These are phyloP conservation scores for Claviceps sorghi DNA, from an alignment of 2,329 filamentous ascomycete species.

Conservation along the genomic window DNA sequence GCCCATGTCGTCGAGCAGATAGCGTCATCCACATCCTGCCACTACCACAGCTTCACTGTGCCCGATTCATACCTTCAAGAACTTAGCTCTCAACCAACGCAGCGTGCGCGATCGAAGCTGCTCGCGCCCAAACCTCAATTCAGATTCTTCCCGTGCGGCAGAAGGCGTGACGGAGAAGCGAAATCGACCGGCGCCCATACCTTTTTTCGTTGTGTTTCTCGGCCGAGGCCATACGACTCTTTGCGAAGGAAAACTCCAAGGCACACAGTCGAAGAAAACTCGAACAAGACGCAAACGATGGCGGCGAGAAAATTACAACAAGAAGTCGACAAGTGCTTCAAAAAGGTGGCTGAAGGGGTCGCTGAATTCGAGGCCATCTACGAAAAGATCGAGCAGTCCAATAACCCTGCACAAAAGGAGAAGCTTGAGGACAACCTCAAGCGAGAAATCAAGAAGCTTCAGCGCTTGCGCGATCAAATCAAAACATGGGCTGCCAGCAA, in stretches of 20 bases:
- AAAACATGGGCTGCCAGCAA: conserved; percentile 98
- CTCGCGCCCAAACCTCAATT: background rate
- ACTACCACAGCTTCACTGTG: background rate
- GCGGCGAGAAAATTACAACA: conserved; percentile 91
- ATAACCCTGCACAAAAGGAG: conserved; percentile 89
- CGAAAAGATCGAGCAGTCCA: conserved; percentile 90
- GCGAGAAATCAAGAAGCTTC: conserved; percentile 99
- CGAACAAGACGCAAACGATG: conserved; percentile 41
- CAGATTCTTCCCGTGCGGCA: background rate
- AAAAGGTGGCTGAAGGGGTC: conserved; percentile 90
- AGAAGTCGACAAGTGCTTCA: conserved; percentile 99
- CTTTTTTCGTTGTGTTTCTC: background rate
- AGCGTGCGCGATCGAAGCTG: background rate
- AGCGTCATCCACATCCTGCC: conserved; percentile 2
- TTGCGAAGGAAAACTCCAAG: background rate
- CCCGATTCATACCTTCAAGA: background rate
- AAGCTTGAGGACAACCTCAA: conserved; percentile 97
- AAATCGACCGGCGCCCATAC: background rate
- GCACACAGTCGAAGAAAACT: background rate
- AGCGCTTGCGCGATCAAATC: conserved; percentile 93
- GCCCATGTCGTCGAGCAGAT: background rate
- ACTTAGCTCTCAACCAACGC: background rate
- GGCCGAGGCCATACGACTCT: background rate
- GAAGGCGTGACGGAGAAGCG: background rate
- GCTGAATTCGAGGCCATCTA: conserved; percentile 87